Evolutionary conservation across 2,329 filamentous ascomycete species (phyloP), one percentile per base, ranked within the genome.

Genomic region (Ciborinia camelliae): DNA sequence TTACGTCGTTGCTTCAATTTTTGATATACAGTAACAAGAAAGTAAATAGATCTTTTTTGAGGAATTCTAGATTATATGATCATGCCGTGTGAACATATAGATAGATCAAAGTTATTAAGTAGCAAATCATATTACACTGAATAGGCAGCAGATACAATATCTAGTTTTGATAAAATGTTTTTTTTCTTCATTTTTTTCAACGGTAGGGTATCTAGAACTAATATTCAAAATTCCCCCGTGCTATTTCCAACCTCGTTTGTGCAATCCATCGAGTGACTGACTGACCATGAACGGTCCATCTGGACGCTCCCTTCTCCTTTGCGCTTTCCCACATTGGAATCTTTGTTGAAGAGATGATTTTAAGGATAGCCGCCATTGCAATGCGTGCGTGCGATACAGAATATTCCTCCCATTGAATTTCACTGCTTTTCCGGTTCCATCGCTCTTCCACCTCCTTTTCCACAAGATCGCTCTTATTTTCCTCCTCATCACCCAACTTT

Each of bases 201-300:
- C 4, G 30, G 41, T 47, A 59, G 55, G 55, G 43, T 47, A 47
- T 59, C 55, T 47, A 35, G 30, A 47, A 59, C 55, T 59, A 59
- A 26, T 35, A 47, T 59, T 47, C 41, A 35, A 59, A 47, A 35
- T 47, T 35, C 55, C 41, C 47, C 55, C 41, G 30, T 35, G 9
- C 26, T 59, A 20, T 18, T 26, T 26, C n/a, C 41, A 47, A 47
- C n/a, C 54, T 58, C 26, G 5, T 58, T 23, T 10, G 23, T 58
- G 45, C 41, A 23, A 45, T 45, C 54, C n/a, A 23, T 30, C 47
- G 28, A 61, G 35, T 52, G 26, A 51, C 62, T 32, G 53, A 35
- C 39, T 64, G 7, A 28, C 32, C n/a, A 32, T 35, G 32, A 28
- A 26, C 12, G 15, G 5, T 48, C 45, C 20, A 35, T 35, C 41